Percentiles rank a stretch among this genome's conserved stretches.
Evolutionary conservation across 176 grass and related monocot genomes (phyloP).

Genomic region (Oryza meridionalis): DNA sequence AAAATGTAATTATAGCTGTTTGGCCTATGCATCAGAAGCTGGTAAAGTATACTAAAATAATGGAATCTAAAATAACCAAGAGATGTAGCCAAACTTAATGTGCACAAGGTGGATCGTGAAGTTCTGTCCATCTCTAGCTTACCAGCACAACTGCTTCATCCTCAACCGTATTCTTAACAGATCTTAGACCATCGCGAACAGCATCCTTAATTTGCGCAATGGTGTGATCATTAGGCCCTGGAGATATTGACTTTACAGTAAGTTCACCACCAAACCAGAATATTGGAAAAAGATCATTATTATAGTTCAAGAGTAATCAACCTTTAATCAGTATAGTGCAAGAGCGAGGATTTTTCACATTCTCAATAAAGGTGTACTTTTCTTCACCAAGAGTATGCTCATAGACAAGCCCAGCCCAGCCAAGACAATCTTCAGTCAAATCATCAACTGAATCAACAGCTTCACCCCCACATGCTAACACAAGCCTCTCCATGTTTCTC

Average conservation of each 20-base stretch:
- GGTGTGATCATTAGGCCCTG: constrained; percentile 98
- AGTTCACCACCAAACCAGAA: constrained; percentile 11
- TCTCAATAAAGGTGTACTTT: constrained; percentile 96
- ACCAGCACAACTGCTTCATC: constrained; percentile 95
- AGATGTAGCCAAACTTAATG: neutral
- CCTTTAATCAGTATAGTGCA: constrained; percentile 99
- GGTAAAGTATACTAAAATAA: neutral
- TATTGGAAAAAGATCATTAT: constrained; percentile 18
- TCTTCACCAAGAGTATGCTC: constrained; percentile 97
- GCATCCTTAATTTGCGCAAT: constrained; percentile 99
- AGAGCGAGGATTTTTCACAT: constrained; percentile 90
- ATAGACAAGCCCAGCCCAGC: constrained; percentile 96
- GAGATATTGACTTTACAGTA: constrained; percentile 22
- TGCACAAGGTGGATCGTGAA: neutral
- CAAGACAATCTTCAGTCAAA: constrained; percentile 86
- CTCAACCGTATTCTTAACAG: constrained; percentile 94
- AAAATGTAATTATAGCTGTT: neutral
- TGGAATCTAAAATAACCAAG: neutral
- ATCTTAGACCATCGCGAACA: constrained; percentile 85
- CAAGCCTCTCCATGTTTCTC: constrained; percentile 98
- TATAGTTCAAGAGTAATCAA: constrained; percentile 41
- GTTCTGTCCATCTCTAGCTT: neutral
- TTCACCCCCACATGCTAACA: constrained; percentile 87
- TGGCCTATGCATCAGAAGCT: neutral
- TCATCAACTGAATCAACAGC: constrained; percentile 95